Evolutionary conservation across 2,329 filamentous ascomycete genomes (phyloP).

Genomic region (Penicillium corylophilum): DNA sequence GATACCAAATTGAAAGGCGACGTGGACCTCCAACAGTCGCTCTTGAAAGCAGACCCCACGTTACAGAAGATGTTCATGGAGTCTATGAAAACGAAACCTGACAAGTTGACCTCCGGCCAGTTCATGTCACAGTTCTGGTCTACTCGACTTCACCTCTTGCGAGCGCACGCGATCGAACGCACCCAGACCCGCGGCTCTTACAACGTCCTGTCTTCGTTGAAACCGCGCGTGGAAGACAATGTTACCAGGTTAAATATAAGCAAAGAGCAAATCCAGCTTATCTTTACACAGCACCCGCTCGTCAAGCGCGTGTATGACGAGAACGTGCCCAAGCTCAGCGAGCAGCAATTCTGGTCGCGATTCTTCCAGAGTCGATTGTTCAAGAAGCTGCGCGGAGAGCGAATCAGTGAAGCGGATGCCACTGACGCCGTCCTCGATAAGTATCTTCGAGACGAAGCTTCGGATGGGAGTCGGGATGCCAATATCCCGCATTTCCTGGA

Average conservation of each 20-base stretch:
- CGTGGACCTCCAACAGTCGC: conserved; percentile 78
- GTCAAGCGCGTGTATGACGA: conserved; percentile 91
- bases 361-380: conserved; percentile 91
- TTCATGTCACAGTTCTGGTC: conserved; percentile 97
- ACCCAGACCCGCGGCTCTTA: conserved; percentile 85
- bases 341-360: conserved; percentile 84
- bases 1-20: conserved; percentile 75
- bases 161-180: conserved; percentile 85
- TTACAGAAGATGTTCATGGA: conserved; percentile 86
- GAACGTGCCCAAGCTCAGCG: conserved; percentile 76
- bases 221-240: conserved; percentile 72
- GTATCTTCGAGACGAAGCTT: conserved; percentile 72
- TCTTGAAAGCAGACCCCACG: conserved; percentile 75
- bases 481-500: conserved; percentile 88
- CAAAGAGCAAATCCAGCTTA: conserved; percentile 87
- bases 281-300: conserved; percentile 89
- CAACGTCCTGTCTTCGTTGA: conserved; percentile 89
- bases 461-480: conserved; percentile 50
- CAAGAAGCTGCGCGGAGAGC: conserved; percentile 88
- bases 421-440: conserved; percentile 80
- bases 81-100: conserved; percentile 76
- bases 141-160: conserved; percentile 77
- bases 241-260: conserved; percentile 79
- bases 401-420: conserved; percentile 73
- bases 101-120: conserved; percentile 73